These are phyloP conservation scores for Paramyrothecium roridum DNA, from an alignment of 2,329 filamentous ascomycete species.

Conservation along the genomic window DNA sequence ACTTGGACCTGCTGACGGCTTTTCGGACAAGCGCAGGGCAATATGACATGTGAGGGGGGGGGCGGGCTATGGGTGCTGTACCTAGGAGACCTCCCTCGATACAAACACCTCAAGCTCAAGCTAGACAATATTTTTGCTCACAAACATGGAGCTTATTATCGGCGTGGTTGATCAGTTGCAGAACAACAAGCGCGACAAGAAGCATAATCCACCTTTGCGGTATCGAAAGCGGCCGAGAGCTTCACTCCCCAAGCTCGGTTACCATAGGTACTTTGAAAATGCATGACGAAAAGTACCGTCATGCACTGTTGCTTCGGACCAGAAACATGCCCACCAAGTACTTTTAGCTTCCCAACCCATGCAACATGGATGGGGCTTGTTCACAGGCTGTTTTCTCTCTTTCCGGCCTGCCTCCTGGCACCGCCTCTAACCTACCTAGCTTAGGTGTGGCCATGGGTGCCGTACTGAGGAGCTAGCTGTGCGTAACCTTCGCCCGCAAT, in stretches of 20 bases:
- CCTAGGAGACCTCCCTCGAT: too few relatives aligned
- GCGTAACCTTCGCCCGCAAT: too few relatives aligned
- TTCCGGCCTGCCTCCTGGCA: background rate
- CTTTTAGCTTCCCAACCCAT: background rate
- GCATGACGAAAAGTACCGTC: slow-evolving; percentile 32
- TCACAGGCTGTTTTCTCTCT: background rate
- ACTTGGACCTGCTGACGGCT: background rate
- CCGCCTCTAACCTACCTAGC: background rate
- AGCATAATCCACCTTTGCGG: too few relatives aligned
- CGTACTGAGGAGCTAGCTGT: background rate
- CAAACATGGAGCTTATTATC: background rate
- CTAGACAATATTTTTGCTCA: background rate
- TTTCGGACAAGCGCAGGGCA: background rate
- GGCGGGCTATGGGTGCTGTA: background rate
- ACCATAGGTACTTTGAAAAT: slow-evolving; percentile 28
- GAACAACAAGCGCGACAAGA: too few relatives aligned
- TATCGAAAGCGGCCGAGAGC: too few relatives aligned
- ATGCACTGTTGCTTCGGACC: slow-evolving; percentile 29
- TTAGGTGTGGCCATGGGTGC: background rate
- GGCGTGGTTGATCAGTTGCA: background rate
- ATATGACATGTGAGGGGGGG: background rate
- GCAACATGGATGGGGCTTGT: background rate
- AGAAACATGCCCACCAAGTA: slow-evolving; percentile 14
- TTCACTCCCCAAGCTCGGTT: slow-evolving; percentile 8
- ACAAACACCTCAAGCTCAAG: background rate